Conservation (phyloP, 371 early-diverging fungal species). For the Syncephalastrum sp. region DNA sequence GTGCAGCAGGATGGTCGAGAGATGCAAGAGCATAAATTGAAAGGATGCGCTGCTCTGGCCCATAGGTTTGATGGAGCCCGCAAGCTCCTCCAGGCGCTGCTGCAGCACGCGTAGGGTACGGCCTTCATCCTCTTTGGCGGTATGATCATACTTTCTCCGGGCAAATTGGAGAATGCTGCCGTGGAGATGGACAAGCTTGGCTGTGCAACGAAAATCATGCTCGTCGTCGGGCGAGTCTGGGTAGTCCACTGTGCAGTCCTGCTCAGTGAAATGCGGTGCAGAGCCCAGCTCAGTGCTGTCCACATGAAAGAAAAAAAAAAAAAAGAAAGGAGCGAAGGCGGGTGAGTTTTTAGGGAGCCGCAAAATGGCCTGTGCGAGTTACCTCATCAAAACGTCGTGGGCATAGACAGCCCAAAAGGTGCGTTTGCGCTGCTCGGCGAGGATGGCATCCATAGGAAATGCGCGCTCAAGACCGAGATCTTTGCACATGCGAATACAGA, state of each 20-base stretch:
- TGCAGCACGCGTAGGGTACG: conserved; percentile 9
- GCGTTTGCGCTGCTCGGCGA: conserved; percentile 17
- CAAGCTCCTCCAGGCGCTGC: conserved; percentile 14
- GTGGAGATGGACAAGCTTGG: conserved; percentile 32
- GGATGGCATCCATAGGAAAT: conserved; percentile 1
- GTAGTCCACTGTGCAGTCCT: conserved; percentile 18
- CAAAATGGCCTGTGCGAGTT: background rate
- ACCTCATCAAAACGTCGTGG: conserved; percentile 28
- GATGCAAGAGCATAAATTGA: conserved; percentile 16
- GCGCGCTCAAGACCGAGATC: conserved; percentile 30
- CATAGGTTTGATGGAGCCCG: conserved; percentile 11
- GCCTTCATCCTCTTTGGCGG: conserved; percentile 5
- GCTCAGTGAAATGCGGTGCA: conserved; percentile 11
- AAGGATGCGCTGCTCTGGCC: conserved; percentile 9
- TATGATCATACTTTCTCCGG: conserved; percentile 19
- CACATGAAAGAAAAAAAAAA: background rate
- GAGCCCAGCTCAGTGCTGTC: conserved; percentile 25
- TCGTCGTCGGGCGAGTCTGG: conserved; percentile 18
- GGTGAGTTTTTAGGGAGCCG: background rate
- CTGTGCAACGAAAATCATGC: conserved; percentile 34
- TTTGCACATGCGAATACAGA: conserved; percentile 38
- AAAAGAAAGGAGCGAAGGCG: background rate
- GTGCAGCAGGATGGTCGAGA: conserved; percentile 18
- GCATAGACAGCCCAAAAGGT: conserved; percentile 28
- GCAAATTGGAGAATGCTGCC: conserved; percentile 32